A percentile compares a stretch with the other conserved stretches of the same genome.
phyloP scores from a whole-genome alignment of 495 filamentous ascomycete genomes.

The Schizothecium vesticola region DNA sequence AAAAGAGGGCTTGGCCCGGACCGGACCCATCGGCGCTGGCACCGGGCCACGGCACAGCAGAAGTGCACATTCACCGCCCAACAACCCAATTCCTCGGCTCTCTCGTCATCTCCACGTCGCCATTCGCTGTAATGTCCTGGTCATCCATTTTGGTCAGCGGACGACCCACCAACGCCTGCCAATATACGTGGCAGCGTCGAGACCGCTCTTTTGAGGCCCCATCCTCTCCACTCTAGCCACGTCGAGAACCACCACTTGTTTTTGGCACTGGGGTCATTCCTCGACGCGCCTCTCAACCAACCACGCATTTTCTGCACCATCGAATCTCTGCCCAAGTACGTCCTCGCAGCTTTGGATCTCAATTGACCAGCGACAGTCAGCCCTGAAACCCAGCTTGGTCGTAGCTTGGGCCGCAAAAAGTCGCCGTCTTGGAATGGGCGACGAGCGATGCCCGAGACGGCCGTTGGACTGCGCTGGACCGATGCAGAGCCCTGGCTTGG shows the following conservation, averaged over 20 bases:
- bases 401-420: background rate
- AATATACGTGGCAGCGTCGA: background rate
- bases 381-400: background rate
- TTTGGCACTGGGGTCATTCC: too few species aligned
- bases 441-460: background rate
- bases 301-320: background rate
- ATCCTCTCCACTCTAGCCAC: background rate
- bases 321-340: background rate
- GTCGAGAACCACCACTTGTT: background rate
- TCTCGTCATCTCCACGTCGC: background rate
- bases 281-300: background rate
- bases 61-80: background rate
- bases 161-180: background rate
- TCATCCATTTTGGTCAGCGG: background rate
- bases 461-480: background rate
- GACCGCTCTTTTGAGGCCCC: background rate
- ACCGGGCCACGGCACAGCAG: background rate
- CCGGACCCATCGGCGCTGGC: background rate
- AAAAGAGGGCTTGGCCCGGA: background rate
- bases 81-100: background rate
- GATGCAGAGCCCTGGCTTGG: background rate
- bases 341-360: background rate
- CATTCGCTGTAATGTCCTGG: background rate
- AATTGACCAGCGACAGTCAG: background rate
- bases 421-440: background rate